Conservation (phyloP, 352 stramenopile genomes). For the Globisporangium emineosum region DNA sequence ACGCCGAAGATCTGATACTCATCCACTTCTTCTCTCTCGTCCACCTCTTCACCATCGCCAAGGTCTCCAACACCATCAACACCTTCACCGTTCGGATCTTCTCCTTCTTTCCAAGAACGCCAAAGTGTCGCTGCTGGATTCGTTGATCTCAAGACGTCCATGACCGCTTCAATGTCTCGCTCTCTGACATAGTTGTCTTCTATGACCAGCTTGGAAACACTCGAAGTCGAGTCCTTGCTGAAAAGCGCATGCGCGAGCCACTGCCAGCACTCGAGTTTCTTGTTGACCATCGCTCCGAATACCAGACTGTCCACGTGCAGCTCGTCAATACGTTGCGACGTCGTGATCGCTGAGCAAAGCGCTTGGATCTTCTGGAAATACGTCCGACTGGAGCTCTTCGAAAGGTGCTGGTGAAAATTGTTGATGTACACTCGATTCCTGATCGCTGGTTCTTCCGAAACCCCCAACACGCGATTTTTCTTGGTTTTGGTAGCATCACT, state of each 20-base stretch:
- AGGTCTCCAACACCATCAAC: background rate
- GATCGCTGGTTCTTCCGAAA: background rate
- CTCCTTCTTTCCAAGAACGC: background rate
- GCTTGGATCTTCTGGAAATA: conserved; percentile 9
- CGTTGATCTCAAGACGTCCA: conserved; percentile 3
- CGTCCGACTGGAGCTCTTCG: background rate
- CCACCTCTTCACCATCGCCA: too few relatives aligned
- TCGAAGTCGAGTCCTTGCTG: conserved; percentile 10
- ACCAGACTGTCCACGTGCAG: conserved; percentile 2
- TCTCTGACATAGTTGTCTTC: background rate
- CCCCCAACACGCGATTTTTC: background rate
- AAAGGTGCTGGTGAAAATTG: background rate
- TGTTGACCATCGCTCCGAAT: background rate
- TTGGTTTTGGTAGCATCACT: background rate
- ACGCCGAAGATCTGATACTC: conserved; percentile 7
- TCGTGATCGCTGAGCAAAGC: conserved; percentile 5
- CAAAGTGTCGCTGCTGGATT: conserved; percentile 10
- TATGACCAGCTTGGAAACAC: conserved; percentile 11
- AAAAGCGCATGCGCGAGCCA: conserved; percentile 16
- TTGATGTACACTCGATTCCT: background rate
- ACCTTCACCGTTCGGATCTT: background rate
- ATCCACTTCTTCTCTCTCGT: background rate
- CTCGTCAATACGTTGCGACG: background rate
- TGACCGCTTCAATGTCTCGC: background rate
- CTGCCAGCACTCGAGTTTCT: conserved; percentile 11